Evolutionary conservation across 257 asterid species (phyloP).

Genomic region (Euphrasia confusa): DNA sequence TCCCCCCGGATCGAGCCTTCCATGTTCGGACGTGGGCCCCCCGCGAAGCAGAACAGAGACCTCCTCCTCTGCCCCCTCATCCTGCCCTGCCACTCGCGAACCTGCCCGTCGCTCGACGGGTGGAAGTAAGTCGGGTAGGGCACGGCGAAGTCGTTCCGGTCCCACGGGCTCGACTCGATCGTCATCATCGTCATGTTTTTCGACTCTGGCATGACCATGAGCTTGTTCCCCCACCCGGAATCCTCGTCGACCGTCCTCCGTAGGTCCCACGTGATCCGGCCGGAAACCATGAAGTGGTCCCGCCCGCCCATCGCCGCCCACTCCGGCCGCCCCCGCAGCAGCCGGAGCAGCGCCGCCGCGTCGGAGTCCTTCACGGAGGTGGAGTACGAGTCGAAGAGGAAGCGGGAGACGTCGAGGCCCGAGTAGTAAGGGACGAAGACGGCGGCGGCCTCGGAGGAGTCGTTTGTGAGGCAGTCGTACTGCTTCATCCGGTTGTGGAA

Average conservation of each 20-base stretch:
- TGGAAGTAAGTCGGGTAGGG: constrained; percentile 92
- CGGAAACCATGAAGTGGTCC: constrained; percentile 73
- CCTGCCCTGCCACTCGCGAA: constrained; percentile 49
- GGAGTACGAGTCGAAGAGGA: constrained; percentile 38
- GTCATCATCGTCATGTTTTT: constrained; percentile 63
- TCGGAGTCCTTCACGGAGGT: constrained; percentile 41
- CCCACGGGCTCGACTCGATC: constrained; percentile 86
- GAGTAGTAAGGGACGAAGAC: constrained; percentile 69
- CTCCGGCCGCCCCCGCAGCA: constrained; percentile 45
- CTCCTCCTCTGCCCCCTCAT: constrained; percentile 46
- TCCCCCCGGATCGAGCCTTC: constrained; percentile 53
- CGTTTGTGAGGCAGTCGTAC: constrained; percentile 63
- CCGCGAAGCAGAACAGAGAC: constrained; percentile 56
- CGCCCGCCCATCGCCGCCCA: constrained; percentile 60
- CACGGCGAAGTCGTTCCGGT: constrained; percentile 66
- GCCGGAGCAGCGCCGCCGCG: constrained; percentile 27
- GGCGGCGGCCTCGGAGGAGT: constrained; percentile 58
- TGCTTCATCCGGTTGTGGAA: constrained; percentile 74
- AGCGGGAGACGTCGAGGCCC: constrained; percentile 65
- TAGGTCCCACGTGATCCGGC: constrained; percentile 83
- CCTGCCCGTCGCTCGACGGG: constrained; percentile 50
- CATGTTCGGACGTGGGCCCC: constrained; percentile 65
- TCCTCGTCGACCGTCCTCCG: constrained; percentile 40
- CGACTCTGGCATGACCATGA: constrained; percentile 60
- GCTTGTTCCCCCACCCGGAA: constrained; percentile 69